Evolutionary conservation across 371 early-diverging fungal species (phyloP).

Genomic region (Syncephalastrum contaminatum): DNA sequence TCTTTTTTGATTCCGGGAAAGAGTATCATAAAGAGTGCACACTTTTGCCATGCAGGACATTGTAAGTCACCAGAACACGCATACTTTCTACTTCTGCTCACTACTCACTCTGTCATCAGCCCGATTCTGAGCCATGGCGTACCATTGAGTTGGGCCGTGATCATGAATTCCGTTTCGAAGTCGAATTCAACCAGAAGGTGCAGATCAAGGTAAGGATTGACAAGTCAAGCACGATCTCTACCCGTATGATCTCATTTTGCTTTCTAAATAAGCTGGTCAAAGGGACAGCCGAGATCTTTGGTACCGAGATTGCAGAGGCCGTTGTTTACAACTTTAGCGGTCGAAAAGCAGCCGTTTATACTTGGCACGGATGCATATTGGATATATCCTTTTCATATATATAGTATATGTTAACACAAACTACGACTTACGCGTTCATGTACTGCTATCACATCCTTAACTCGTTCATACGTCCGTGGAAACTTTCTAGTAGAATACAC

Average conservation of each 20-base stretch:
- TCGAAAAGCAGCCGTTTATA: constrained; percentile 88
- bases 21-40: no score
- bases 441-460: constrained; percentile 13
- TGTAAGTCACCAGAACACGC: neutral
- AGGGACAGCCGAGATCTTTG: constrained; percentile 91
- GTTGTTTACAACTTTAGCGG: constrained; percentile 77
- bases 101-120: constrained; percentile 9
- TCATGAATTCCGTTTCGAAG: constrained; percentile 78
- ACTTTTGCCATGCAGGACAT: constrained; percentile 9
- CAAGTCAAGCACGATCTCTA: neutral
- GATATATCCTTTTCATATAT: constrained; percentile 47
- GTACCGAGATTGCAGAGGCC: constrained; percentile 84
- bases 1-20: no score
- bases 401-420: neutral
- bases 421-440: neutral
- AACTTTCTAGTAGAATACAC: constrained; percentile 78
- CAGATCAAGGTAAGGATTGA: constrained; percentile 49
- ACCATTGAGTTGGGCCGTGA: constrained; percentile 54
- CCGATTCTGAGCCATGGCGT: constrained; percentile 21
- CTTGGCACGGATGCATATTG: constrained; percentile 90
- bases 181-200: constrained; percentile 50
- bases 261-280: constrained; percentile 49
- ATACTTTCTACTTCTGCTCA: neutral
- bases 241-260: neutral
- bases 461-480: constrained; percentile 57